Evolutionary conservation across 2,329 filamentous ascomycete genomes (phyloP).

Genomic region (Cladobotryum protrusum): DNA sequence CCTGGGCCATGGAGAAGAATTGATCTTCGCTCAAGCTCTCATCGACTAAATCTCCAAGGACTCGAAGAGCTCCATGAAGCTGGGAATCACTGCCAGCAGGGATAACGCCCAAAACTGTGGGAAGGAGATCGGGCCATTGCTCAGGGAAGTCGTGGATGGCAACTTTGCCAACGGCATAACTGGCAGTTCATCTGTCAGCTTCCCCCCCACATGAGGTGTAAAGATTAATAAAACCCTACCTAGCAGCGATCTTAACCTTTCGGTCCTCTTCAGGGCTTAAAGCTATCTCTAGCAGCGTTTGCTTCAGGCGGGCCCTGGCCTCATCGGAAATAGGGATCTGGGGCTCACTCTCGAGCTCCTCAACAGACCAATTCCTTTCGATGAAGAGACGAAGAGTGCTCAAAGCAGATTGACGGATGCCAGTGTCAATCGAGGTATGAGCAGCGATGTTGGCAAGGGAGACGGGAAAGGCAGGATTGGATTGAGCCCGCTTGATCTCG

Average conservation of each 20-base stretch:
- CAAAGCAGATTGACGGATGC: constrained; percentile 78
- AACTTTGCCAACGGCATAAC: constrained; percentile 82
- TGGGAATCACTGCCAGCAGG: constrained; percentile 69
- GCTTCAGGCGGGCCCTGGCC: constrained; percentile 67
- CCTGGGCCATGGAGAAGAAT: constrained; percentile 83
- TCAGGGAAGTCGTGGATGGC: constrained; percentile 90
- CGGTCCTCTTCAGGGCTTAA: constrained; percentile 68
- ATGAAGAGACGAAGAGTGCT: constrained; percentile 78
- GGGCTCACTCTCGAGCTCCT: constrained; percentile 59
- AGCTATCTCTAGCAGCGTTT: constrained; percentile 69
- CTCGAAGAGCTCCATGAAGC: constrained; percentile 81
- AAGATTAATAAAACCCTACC: constrained; percentile 43
- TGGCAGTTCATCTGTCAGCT: constrained; percentile 20
- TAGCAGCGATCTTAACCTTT: constrained; percentile 84
- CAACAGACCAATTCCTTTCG: constrained; percentile 73
- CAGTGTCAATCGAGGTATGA: constrained; percentile 64
- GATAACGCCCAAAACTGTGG: constrained; percentile 71
- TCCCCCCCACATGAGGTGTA: neutral
- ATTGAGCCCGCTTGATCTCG: constrained; percentile 66
- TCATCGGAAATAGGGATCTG: constrained; percentile 64
- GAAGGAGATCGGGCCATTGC: constrained; percentile 85
- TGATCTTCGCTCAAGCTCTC: constrained; percentile 91
- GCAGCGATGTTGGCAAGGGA: constrained; percentile 76
- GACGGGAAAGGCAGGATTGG: constrained; percentile 66
- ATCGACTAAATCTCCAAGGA: constrained; percentile 84